Percentiles rank a stretch among this genome's conserved stretches.
phyloP scores from a whole-genome alignment of 495 filamentous ascomycete species.

The Aspergillus egyptiacus region DNA sequence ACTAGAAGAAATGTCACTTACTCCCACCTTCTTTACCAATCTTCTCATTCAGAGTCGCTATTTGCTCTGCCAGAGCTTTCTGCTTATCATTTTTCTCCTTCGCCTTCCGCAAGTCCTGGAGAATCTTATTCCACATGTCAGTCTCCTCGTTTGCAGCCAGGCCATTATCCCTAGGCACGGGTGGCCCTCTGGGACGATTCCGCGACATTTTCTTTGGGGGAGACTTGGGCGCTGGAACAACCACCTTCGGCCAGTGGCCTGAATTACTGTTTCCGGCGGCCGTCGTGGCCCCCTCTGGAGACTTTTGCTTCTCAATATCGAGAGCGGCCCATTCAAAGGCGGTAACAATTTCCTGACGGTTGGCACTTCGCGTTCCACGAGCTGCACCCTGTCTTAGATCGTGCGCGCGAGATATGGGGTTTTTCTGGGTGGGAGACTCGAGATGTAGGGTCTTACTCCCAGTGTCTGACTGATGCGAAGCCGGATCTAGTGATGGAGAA shows the following conservation, averaged over 20 bases:
- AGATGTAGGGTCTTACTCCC: neutral
- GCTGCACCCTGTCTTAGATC: conserved; percentile 18
- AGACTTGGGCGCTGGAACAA: conserved; percentile 1
- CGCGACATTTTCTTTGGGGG: conserved; percentile 33
- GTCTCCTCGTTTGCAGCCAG: conserved; percentile 55
- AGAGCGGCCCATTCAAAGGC: conserved; percentile 24
- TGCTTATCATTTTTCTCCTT: conserved; percentile 59
- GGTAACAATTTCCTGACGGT: conserved; percentile 14
- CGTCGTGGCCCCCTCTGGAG: conserved; percentile 4
- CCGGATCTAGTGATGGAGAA: conserved; percentile 3
- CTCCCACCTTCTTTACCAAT: conserved; percentile 40
- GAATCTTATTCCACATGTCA: conserved; percentile 58
- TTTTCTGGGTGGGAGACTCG: conserved; percentile 1
- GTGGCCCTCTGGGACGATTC: conserved; percentile 39
- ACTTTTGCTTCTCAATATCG: conserved; percentile 12
- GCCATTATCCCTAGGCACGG: conserved; percentile 40
- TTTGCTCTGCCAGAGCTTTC: conserved; percentile 43
- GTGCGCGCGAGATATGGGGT: conserved; percentile 13
- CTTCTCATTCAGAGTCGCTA: conserved; percentile 48
- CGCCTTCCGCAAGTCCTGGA: conserved; percentile 50
- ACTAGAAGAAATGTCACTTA: conserved; percentile 24
- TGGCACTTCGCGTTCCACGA: conserved; percentile 23
- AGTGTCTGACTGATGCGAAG: neutral
- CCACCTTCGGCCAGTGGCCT: conserved; percentile 5
- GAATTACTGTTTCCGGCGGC: conserved; percentile 10